Evolutionary conservation across 1,139 yeast genomes (phyloP), one percentile per base, ranked within the genome.

Genomic region (Kodamaea suecica): DNA sequence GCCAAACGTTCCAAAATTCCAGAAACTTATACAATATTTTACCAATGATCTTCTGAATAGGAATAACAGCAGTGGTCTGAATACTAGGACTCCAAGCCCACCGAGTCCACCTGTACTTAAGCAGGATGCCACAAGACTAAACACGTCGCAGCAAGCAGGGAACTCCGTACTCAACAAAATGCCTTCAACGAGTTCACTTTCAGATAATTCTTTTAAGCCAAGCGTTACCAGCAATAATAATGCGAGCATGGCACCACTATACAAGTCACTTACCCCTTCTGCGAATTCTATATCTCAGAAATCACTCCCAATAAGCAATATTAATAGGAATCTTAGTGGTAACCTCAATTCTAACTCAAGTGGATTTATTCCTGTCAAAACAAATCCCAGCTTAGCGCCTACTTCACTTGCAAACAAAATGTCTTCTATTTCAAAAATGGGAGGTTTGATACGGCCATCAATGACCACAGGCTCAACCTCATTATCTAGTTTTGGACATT

Each of bases 11-110:
- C 52, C 59, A 4, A 62, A 61, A 38, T 66, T 57, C 44, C 70
- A 66, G 37, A 65, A 63, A 43, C 59, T 61, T 37, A 69, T 69
- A 4, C 52, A 55, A 24, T 65, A 59, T 46, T 61, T 69, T 61
- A 62, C 58, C 37, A 54, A 59, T 24, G 66, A 63, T 40, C 53
- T 68, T 32, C 50, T 59, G 21, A 65, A 63, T 29, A 65, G 56
- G 48, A 32, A 45, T 12, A 42, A 38, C 21, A 19, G 21, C 21
- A 19, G n/a, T n/a, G n/a, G n/a, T n/a, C n/a, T n/a, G n/a, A 23
- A 10, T 10, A 10, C 13, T 6, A 23, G 28, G 28, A 12, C 28
- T 12, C 28, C 39, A 10, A 28, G 29, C 5, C 29, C 35, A 5
- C 39, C 41, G 9, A 38, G 34, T 16, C 33, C 38, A 7, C 34